Base-by-base conservation (phyloP, 2,329 filamentous ascomycete species). In the Hansfordia pulvinata region DNA sequence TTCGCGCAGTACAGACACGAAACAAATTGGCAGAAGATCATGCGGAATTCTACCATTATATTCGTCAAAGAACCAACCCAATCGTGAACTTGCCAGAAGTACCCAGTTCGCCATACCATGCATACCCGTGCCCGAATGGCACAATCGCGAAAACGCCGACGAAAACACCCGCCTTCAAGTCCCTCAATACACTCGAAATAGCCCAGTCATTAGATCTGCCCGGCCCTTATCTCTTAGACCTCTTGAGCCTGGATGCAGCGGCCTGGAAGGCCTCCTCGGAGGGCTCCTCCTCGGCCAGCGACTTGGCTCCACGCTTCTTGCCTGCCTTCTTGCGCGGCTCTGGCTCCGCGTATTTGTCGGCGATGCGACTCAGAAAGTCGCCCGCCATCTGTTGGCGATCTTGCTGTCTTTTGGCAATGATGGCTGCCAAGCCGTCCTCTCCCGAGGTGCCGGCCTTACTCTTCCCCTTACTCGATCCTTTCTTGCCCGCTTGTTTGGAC, bases 401-500 rank as follows among this genome's bases (percentile, higher is more conserved):
- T 38, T 76, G 62, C 47, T 90, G 79, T 24, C 77, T 69, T 42
- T 69, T 63, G 45, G 69, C 67, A 34, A 93, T 93, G 42, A 92
- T 49, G 2, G 79, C 80, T n/a, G 75, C 72, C 20, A 93, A 58
- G 12, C 52, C 57, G 17, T 62, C 58, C 40, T 71, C 66, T 0
- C n/a, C n/a, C n/a, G 64, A 60, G 5, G 43, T 37, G 9, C 28
- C 35, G 25, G 41, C 40, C 32, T 47, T 43, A 17, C 40, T 37
- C 39, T 54, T 57, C 20, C 44, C 50, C 34, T 59, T 53, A 30
- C 57, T 60, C 19, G 54, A 59, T 40, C 67, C 69, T 32, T 56
- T 54, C 19, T 48, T 47, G n/a, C n/a, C n/a, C n/a, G n/a, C 6
- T 58, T 54, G 30, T 53, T 52, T n/a, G n/a, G n/a, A n/a, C n/a